These are phyloP conservation scores for Alternaria triticimaculans DNA, from an alignment of 2,329 filamentous ascomycete species.

Conservation along the genomic window DNA sequence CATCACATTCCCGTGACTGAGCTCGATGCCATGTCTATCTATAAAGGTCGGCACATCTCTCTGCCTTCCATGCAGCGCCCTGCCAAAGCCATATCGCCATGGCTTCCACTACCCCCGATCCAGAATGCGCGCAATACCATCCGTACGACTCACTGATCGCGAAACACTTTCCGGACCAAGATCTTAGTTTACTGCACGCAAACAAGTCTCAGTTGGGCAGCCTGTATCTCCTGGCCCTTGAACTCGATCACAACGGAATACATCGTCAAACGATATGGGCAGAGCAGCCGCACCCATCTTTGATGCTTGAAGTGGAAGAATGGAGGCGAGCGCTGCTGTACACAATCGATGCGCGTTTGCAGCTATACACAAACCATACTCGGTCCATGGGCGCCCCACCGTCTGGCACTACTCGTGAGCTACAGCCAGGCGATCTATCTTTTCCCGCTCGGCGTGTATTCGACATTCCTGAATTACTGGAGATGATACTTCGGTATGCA, in stretches of 20 bases:
- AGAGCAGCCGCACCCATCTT: background rate
- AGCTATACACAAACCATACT: background rate
- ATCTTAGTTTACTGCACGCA: background rate
- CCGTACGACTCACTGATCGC: background rate
- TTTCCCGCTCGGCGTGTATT: background rate
- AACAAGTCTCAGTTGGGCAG: background rate
- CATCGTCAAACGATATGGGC: background rate
- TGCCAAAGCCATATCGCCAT: background rate
- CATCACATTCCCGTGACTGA: background rate
- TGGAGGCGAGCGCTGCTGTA: background rate
- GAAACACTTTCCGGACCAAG: background rate
- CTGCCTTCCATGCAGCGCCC: background rate
- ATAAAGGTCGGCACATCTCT: background rate
- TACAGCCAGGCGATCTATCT: background rate
- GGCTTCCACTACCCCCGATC: background rate
- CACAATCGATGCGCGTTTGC: background rate
- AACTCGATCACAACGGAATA: background rate
- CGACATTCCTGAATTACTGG: background rate
- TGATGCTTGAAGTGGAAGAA: background rate
- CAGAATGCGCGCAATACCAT: background rate
- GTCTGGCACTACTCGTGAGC: background rate
- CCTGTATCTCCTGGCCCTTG: background rate
- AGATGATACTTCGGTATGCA: background rate
- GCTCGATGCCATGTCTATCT: background rate
- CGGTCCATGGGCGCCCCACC: too few species aligned